Base-by-base conservation (phyloP, 495 filamentous ascomycete genomes). In the Parachaetomium inaequale region DNA sequence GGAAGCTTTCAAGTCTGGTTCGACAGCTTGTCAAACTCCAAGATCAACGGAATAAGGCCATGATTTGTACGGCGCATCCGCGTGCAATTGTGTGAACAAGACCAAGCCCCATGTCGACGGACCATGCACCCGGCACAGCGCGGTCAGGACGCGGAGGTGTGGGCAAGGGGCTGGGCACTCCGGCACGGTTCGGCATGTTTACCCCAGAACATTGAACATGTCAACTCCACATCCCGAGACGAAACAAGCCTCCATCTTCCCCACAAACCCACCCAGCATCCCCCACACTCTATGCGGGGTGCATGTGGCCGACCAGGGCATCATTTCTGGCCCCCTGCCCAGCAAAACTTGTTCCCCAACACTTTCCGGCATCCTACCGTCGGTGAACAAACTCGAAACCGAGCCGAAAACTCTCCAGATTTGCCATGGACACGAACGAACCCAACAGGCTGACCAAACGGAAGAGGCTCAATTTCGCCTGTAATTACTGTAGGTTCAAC, bases 401-500 rank as follows among this genome's bases (percentile, higher is more conserved):
- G 31, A 52, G 17, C 46, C 46, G 46, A 12, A 49, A 19, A 49
- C 25, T 49, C 46, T 3, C 2, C 46, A 26, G 7, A 7, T 19
- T 10, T 11, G 19, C 49, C 26, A 31, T 52, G 26, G 49, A 52
- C 49, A 23, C 15, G 21, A 32, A 32, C 49, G 49, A 32, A 52
- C 28, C 49, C 12, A 19, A 19, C 49, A 17, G 28, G 28, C 49
- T 26, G 4, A 14, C 49, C 2, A 52, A 52, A 32, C 26, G 49
- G 28, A 52, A 32, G 49, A 17, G 49, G 49, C 49, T 52, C 28
- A 52, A 52, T 21, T 52, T 52, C 28, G 49, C 49, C 28, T 52
- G 49, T 17, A 52, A 52, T 19, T 11, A 52, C 28, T 52, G 49
- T 52, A n/a, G 32, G 49, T 52, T 6, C 7, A 43, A 43, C 38